Evolutionary conservation across 2,329 filamentous ascomycete genomes (phyloP), one percentile per base, ranked within the genome.

Genomic region (Ilyonectria robusta): DNA sequence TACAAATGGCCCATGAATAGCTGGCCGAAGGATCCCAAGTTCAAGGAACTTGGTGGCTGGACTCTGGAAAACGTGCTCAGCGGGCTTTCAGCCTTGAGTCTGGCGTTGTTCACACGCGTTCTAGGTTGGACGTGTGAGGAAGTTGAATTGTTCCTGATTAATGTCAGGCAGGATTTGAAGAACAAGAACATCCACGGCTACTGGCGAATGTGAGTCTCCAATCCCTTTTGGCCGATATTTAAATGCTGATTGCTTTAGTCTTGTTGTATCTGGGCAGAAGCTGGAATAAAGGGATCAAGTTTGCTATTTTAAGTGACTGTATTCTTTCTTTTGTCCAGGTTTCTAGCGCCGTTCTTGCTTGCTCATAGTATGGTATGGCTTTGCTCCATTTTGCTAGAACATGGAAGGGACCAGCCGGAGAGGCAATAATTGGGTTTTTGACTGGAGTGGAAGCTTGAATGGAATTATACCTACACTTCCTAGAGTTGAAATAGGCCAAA

Each of bases 1-100:
- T 48, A 47, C n/a, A 54, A 40, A 23, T 64, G 62, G 62, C 55
- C 62, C 4, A 31, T 64, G 47, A 59, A 59, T 11, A 54, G 47
- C 29, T 64, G 62, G 55, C 55, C 62, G 6, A 59, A 47, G 10
- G 62, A 64, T 4, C 37, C 37, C 17, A 48, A 55, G 6, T 64
- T 54, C 40, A 64, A 64, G 29, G 48, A 64, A 8, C 37, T 64
- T 5, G 62, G 62, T 8, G 26, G 26, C 17, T 64, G 62, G 55
- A 31, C 19, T 0, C 10, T 40, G 46, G 62, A 48, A 35, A 64
- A 59, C 17, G 54, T 59, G 4, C 31, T 64, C 4, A 64, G 46
- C 15, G 61, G 55, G 10, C 55, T 64, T n/a, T 64, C 61, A 2
- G 54, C 13, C 2, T 40, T 64, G 19, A 64, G 47, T 6, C 4